Conservation (phyloP, 108 stramenopile species). For the Pseudonitzschia multiseries region DNA sequence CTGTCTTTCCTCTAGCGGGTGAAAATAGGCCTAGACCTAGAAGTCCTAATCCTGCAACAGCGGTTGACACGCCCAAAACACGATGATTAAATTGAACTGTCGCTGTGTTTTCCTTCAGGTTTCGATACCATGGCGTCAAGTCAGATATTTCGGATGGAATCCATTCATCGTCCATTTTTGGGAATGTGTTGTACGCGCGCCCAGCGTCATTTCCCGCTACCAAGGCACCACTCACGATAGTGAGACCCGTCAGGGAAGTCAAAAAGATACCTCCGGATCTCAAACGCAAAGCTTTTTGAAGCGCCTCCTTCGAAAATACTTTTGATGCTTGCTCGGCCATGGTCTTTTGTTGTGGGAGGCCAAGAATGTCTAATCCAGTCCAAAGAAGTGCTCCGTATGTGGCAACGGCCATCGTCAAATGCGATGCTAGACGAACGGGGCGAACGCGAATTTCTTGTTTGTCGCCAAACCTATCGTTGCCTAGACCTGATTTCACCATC, state of each 20-base stretch:
- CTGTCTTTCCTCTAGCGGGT: constrained; percentile 25
- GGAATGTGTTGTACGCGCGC: constrained; percentile 96
- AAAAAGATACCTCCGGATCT: constrained; percentile 54
- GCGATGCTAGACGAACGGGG: constrained; percentile 94
- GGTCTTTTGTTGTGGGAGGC: constrained; percentile 49
- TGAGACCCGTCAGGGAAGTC: constrained; percentile 74
- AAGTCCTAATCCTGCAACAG: constrained; percentile 64
- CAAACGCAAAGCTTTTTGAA: constrained; percentile 57
- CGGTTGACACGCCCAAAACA: constrained; percentile 85
- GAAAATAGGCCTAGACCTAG: constrained; percentile 56
- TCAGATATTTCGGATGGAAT: constrained; percentile 80
- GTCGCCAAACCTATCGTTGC: constrained; percentile 86
- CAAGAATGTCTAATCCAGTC: constrained; percentile 89
- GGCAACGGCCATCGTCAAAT: constrained; percentile 94
- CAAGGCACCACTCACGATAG: constrained; percentile 92
- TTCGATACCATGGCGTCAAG: constrained; percentile 69
- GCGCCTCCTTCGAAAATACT: constrained; percentile 44
- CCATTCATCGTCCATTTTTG: constrained; percentile 90
- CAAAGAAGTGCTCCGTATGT: constrained; percentile 92
- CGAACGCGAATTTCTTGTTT: constrained; percentile 92
- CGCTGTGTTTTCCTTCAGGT: constrained; percentile 95
- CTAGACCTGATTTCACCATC: constrained; percentile 99
- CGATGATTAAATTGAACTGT: constrained; percentile 98
- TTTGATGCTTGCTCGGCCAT: constrained; percentile 37
- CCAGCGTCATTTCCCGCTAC: constrained; percentile 97